Conservation (phyloP, 805 yeast species). For the Ogataea populi-albae region DNA sequence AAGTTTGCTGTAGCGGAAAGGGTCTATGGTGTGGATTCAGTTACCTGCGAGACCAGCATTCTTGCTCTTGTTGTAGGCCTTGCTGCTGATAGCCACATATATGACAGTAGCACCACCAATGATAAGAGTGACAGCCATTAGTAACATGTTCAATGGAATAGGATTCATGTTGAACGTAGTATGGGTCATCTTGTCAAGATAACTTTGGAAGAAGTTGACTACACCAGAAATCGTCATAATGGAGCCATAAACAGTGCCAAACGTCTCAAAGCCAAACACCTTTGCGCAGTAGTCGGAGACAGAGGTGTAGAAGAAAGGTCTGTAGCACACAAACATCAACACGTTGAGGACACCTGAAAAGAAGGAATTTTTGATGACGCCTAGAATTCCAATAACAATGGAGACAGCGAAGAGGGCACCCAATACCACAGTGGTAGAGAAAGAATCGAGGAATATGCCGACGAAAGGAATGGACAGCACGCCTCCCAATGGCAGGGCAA, state of each 20-base stretch:
- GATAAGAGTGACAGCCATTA: slow-evolving; percentile 39
- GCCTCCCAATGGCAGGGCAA: slow-evolving; percentile 57
- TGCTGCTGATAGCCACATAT: slow-evolving; percentile 37
- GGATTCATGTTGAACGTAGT: slow-evolving; percentile 54
- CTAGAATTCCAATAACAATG: slow-evolving; percentile 45
- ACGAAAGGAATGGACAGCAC: slow-evolving; percentile 52
- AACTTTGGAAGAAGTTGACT: slow-evolving; percentile 46
- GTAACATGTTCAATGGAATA: slow-evolving; percentile 43
- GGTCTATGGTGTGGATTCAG: no score
- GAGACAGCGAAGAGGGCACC: slow-evolving; percentile 40
- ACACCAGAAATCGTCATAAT: slow-evolving; percentile 53
- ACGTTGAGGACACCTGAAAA: slow-evolving; percentile 44
- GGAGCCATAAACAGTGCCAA: slow-evolving; percentile 58
- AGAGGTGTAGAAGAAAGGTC: slow-evolving; percentile 60
- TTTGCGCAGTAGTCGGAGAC: slow-evolving; percentile 59
- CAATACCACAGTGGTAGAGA: slow-evolving; percentile 45
- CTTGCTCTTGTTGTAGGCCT: slow-evolving; percentile 19
- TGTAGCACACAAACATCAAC: slow-evolving; percentile 46
- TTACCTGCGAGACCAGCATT: slow-evolving; percentile 4
- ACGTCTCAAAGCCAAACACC: slow-evolving; percentile 59
- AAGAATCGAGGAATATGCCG: slow-evolving; percentile 49
- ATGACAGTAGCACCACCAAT: slow-evolving; percentile 42
- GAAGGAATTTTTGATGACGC: slow-evolving; percentile 40
- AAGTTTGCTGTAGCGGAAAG: no score
- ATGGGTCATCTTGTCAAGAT: slow-evolving; percentile 49